These are phyloP conservation scores for Furcasterigmium sp. DNA, from an alignment of 2,329 filamentous ascomycete genomes.

Conservation along the genomic window DNA sequence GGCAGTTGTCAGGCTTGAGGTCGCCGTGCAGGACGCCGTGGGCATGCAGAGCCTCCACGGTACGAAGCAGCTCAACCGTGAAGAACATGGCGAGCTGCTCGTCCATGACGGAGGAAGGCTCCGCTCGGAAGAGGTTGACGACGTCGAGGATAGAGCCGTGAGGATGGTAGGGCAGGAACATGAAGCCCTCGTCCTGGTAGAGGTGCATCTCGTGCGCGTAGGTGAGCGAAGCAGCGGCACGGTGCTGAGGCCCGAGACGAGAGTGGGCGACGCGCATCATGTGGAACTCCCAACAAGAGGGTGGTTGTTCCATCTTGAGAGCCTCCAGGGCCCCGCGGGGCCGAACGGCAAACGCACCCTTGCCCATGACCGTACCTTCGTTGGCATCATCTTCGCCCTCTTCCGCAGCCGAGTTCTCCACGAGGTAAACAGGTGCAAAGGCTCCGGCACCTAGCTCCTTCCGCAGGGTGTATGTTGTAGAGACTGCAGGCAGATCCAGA, in stretches of 20 bases:
- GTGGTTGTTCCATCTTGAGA: conserved; percentile 89
- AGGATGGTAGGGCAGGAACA: conserved; percentile 80
- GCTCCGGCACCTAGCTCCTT: conserved; percentile 88
- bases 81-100: conserved; percentile 95
- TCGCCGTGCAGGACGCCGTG: conserved; percentile 85
- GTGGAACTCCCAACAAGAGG: conserved; percentile 91
- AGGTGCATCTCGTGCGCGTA: conserved; percentile 86
- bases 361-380: conserved; percentile 51
- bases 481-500: conserved; percentile 61
- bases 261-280: conserved; percentile 81
- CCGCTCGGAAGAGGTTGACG: conserved; percentile 77
- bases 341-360: conserved; percentile 51
- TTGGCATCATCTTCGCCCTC: conserved; percentile 35
- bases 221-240: conserved; percentile 73
- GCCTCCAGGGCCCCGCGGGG: conserved; percentile 66
- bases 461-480: conserved; percentile 69
- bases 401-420: conserved; percentile 62
- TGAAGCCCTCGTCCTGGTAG: conserved; percentile 83
- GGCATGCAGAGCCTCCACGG: conserved; percentile 78
- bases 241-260: conserved; percentile 65
- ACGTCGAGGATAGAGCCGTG: conserved; percentile 94
- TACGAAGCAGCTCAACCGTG: conserved; percentile 82
- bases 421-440: conserved; percentile 91
- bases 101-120: conserved; percentile 73
- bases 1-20: conserved; percentile 91